These are phyloP conservation scores for Setaria viridis DNA, from an alignment of 202 grass and related monocot species.

Conservation along the genomic window DNA sequence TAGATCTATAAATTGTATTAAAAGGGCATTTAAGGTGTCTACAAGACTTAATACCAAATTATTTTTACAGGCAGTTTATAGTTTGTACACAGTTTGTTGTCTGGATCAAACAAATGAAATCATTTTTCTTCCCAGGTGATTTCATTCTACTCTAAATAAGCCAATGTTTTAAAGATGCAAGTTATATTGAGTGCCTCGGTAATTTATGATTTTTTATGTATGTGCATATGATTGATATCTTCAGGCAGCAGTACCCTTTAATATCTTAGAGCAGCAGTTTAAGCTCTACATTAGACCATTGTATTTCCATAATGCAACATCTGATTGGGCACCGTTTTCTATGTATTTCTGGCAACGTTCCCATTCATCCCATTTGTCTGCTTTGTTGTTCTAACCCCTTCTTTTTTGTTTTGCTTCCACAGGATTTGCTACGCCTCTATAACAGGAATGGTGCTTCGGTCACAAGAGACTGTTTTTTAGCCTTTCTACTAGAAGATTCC, in stretches of 20 bases:
- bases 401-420: constrained; percentile 27
- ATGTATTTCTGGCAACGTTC: neutral
- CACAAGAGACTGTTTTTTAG: constrained; percentile 22
- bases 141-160: constrained; percentile 2
- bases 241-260: constrained; percentile 3
- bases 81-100: neutral
- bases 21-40: constrained; percentile 1
- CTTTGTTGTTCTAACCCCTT: constrained; percentile 26
- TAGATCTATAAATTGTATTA: neutral
- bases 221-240: constrained; percentile 10
- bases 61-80: neutral
- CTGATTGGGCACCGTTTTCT: neutral
- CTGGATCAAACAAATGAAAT: constrained; percentile 7
- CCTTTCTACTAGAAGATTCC: constrained; percentile 10
- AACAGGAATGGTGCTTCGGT: constrained; percentile 42
- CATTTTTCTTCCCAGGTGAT: neutral
- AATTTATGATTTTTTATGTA: neutral
- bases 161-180: neutral
- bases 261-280: neutral
- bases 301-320: constrained; percentile 28
- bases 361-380: neutral
- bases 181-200: neutral
- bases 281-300: neutral
- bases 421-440: constrained; percentile 87
- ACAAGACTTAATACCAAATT: constrained; percentile 1